A percentile compares a stretch with the other conserved stretches of the same genome.
phyloP scores from a whole-genome alignment of 208 protist species.

The Lotmaria passim region DNA sequence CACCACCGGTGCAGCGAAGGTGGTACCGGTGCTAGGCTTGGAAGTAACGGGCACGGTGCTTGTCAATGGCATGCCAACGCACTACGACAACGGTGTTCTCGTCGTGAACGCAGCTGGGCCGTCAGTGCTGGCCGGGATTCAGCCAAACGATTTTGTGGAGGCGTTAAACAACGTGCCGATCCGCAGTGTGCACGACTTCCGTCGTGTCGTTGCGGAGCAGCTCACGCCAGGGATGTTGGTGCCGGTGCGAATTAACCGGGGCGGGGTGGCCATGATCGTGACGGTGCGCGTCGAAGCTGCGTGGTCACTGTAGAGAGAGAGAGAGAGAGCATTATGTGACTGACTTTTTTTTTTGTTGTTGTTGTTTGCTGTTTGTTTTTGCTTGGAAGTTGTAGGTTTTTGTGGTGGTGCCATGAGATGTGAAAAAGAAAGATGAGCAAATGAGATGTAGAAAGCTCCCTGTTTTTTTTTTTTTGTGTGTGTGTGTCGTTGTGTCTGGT shows the following conservation, averaged over 20 bases:
- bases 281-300: slow-evolving; percentile 36
- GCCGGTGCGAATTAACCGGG: slow-evolving; percentile 52
- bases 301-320: slow-evolving; percentile 18
- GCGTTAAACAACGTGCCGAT: slow-evolving; percentile 50
- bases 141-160: slow-evolving; percentile 63
- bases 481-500: too few species aligned
- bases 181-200: slow-evolving; percentile 46
- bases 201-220: slow-evolving; percentile 45
- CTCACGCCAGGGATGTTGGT: slow-evolving; percentile 36
- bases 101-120: slow-evolving; percentile 68
- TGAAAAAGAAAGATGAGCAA: not conserved
- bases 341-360: too few species aligned
- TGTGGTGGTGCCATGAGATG: too few species aligned
- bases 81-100: slow-evolving; percentile 64
- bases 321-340: not conserved
- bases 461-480: not conserved
- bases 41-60: slow-evolving; percentile 65
- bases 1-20: slow-evolving; percentile 4
- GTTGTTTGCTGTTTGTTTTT: too few species aligned
- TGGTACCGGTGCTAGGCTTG: slow-evolving; percentile 52
- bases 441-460: too few species aligned
- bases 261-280: slow-evolving; percentile 42
- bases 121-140: slow-evolving; percentile 57
- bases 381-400: too few species aligned
- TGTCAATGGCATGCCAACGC: slow-evolving; percentile 58